Conservation (phyloP, 352 stramenopile species). For the Thalassiosira mediterranea region DNA sequence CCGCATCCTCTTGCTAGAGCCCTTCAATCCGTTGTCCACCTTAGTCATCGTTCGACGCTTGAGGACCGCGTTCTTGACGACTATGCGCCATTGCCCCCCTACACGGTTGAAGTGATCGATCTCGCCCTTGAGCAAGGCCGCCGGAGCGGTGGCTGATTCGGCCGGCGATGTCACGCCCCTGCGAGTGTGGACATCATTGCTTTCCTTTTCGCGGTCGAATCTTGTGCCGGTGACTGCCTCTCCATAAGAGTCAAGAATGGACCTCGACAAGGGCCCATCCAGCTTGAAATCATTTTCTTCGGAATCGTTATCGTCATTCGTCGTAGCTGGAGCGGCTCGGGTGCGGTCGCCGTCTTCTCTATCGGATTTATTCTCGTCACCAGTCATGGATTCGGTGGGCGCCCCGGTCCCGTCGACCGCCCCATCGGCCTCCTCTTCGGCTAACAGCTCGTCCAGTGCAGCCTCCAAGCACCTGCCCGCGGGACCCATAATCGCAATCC, state of each 20-base stretch:
- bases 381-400: background rate
- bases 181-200: background rate
- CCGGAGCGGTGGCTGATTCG: constrained; percentile 22
- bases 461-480: constrained; percentile 45
- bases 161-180: background rate
- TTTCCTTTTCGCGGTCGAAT: constrained; percentile 28
- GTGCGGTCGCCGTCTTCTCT: background rate
- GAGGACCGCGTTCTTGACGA: constrained; percentile 47
- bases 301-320: background rate
- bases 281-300: constrained; percentile 1
- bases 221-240: constrained; percentile 27
- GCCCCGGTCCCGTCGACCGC: background rate
- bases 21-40: too few relatives aligned
- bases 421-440: constrained; percentile 19
- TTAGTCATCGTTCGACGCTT: constrained; percentile 18
- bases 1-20: too few relatives aligned
- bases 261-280: constrained; percentile 29
- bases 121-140: constrained; percentile 44
- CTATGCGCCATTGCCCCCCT: constrained; percentile 51
- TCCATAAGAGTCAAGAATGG: constrained; percentile 39
- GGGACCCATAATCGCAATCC: constrained; percentile 38
- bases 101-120: constrained; percentile 57
- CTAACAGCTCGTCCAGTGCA: constrained; percentile 38
- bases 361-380: background rate
- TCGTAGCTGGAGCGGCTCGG: background rate